Evolutionary conservation across 768 basidiomycete species (phyloP).

Genomic region (Podaxis rugospora): DNA sequence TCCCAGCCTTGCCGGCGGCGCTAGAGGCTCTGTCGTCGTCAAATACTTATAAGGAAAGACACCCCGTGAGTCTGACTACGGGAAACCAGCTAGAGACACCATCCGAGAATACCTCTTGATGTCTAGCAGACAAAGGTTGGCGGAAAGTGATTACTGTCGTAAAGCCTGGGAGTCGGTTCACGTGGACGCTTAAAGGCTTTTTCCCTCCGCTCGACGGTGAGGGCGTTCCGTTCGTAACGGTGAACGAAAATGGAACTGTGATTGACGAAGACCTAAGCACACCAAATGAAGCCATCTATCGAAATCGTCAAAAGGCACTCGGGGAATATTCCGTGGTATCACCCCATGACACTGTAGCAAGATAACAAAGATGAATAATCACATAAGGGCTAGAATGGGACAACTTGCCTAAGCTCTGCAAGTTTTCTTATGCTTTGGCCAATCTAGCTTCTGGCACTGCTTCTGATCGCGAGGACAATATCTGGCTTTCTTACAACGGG

Average conservation of each 20-base stretch:
- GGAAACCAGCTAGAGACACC: not conserved
- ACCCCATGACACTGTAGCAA: no score
- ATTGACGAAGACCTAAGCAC: not conserved
- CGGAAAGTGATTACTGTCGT: not conserved
- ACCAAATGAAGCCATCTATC: not conserved
- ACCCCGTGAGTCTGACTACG: no score
- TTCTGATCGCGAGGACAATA: slow-evolving; percentile 28
- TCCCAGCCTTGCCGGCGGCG: not conserved
- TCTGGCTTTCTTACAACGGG: slow-evolving; percentile 28
- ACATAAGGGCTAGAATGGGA: not conserved
- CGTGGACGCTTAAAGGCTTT: not conserved
- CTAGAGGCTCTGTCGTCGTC: not conserved
- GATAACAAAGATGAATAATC: not conserved
- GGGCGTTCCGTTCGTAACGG: slow-evolving; percentile 1
- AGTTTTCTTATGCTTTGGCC: slow-evolving; percentile 34
- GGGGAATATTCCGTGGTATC: no score
- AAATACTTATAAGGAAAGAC: no score
- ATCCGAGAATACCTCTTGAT: not conserved
- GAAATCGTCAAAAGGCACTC: no score
- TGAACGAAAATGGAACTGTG: not conserved
- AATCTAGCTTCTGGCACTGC: slow-evolving; percentile 34
- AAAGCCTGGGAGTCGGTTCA: not conserved
- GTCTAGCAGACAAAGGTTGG: no score
- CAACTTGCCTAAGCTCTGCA: slow-evolving; percentile 22
- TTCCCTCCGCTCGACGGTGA: not conserved